phyloP scores from a whole-genome alignment of 2,329 filamentous ascomycete species.

The Xylaria sp. region DNA sequence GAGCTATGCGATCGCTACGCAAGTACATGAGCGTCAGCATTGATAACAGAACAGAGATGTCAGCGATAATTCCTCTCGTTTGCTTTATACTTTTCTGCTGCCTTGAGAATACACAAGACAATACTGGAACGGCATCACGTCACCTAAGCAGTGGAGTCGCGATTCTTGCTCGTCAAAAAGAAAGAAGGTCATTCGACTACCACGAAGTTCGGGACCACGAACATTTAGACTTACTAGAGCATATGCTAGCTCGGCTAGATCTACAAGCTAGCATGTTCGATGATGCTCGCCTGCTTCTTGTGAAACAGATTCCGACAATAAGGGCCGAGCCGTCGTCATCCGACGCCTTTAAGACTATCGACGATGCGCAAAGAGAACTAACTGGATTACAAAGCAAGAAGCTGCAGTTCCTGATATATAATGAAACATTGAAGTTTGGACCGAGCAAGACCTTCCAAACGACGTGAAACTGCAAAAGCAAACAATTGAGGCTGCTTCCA shows the following conservation, averaged over 20 bases:
- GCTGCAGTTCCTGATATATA: conserved; percentile 20
- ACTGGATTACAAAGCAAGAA: conserved; percentile 9
- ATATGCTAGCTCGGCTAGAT: conserved; percentile 21
- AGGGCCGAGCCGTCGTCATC: background rate
- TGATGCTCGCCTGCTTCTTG: conserved; percentile 12
- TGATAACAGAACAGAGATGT: conserved; percentile 7
- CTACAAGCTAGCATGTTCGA: conserved; percentile 29
- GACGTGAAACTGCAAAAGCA: conserved; percentile 8
- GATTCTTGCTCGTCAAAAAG: conserved; percentile 15
- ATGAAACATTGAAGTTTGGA: conserved; percentile 9
- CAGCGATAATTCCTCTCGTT: conserved; percentile 14
- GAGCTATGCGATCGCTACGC: conserved; percentile 27
- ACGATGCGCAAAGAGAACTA: conserved; percentile 20
- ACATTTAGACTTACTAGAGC: conserved; percentile 10
- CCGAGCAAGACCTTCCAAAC: conserved; percentile 5
- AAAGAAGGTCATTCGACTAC: background rate
- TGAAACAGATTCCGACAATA: background rate
- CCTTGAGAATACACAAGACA: conserved; percentile 25
- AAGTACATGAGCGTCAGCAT: conserved; percentile 23
- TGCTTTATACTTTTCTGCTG: conserved; percentile 26
- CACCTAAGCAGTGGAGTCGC: conserved; percentile 21
- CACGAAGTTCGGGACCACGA: background rate
- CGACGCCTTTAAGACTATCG: conserved; percentile 6
- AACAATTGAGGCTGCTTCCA: conserved; percentile 10
- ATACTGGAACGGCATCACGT: conserved; percentile 9